Conservation (phyloP, 345 rosid genomes). For the Microcos paniculata region DNA sequence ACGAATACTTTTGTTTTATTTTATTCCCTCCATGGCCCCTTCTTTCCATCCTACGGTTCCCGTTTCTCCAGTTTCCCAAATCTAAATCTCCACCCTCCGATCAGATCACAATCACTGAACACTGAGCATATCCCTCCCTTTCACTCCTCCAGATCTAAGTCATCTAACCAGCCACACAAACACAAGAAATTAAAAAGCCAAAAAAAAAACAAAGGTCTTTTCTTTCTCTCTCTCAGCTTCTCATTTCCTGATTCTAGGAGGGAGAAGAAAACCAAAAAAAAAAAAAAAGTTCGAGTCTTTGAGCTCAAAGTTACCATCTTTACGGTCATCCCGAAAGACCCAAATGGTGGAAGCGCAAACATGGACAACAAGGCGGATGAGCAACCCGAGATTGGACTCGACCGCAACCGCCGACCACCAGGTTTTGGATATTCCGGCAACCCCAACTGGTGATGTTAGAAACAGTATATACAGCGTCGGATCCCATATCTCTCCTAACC, state of each 20-base stretch:
- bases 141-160: constrained; percentile 47
- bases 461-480: constrained; percentile 38
- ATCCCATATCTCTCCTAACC: constrained; percentile 47
- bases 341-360: constrained; percentile 94
- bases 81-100: constrained; percentile 61
- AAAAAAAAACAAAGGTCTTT: not conserved
- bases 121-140: constrained; percentile 13
- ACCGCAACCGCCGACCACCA: constrained; percentile 40
- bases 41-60: constrained; percentile 45
- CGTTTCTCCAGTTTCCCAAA: constrained; percentile 24
- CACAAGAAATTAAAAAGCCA: not conserved
- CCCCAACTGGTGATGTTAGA: constrained; percentile 76
- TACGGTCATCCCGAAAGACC: constrained; percentile 15
- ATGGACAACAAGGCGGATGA: constrained; percentile 99
- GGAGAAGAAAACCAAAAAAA: constrained; percentile 17
- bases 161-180: constrained; percentile 13
- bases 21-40: not conserved
- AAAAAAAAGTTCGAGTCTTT: not conserved
- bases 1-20: not conserved
- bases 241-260: constrained; percentile 15
- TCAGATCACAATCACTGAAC: constrained; percentile 40
- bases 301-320: constrained; percentile 4
- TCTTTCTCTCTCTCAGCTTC: constrained; percentile 13
- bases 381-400: constrained; percentile 78
- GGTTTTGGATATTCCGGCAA: constrained; percentile 74